phyloP scores from a whole-genome alignment of 345 rosid genomes.

The Diplotaxis tenuifolia region DNA sequence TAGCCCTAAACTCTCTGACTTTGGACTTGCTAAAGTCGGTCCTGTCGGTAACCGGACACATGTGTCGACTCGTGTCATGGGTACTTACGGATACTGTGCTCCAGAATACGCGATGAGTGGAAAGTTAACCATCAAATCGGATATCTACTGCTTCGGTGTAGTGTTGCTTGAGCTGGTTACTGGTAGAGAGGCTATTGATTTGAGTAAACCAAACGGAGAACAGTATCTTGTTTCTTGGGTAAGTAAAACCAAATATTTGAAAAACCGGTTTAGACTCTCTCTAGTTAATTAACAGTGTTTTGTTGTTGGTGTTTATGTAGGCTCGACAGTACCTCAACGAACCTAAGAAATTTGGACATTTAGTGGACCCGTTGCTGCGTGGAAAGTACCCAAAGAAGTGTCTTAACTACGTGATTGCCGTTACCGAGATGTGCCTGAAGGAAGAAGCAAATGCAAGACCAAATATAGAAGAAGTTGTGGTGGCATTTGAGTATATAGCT shows the following conservation, averaged over 20 bases:
- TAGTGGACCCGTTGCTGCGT: constrained; percentile 74
- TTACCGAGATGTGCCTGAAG: constrained; percentile 83
- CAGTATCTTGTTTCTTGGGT: constrained; percentile 87
- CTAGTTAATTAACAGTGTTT: neutral
- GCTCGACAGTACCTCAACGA: constrained; percentile 63
- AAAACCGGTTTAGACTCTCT: neutral
- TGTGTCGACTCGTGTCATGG: constrained; percentile 94
- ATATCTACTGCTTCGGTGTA: constrained; percentile 88
- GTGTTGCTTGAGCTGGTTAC: constrained; percentile 86
- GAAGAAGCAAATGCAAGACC: constrained; percentile 85
- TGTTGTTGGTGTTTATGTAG: constrained; percentile 37
- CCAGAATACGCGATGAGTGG: constrained; percentile 98
- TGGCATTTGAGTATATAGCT: constrained; percentile 73
- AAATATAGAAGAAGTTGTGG: constrained; percentile 71
- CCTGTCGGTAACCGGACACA: constrained; percentile 92
- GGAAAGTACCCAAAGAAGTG: constrained; percentile 73
- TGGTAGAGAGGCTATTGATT: constrained; percentile 80
- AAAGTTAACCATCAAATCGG: constrained; percentile 85
- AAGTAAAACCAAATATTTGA: constrained; percentile 10
- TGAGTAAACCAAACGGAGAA: constrained; percentile 53
- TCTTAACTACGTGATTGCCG: constrained; percentile 77
- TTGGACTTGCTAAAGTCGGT: constrained; percentile 91
- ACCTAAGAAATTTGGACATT: constrained; percentile 52
- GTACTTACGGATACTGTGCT: constrained; percentile 96
- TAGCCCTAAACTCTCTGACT: constrained; percentile 78